phyloP scores from a whole-genome alignment of 1,284 basidiomycete genomes.

The Trametes versicolor region DNA sequence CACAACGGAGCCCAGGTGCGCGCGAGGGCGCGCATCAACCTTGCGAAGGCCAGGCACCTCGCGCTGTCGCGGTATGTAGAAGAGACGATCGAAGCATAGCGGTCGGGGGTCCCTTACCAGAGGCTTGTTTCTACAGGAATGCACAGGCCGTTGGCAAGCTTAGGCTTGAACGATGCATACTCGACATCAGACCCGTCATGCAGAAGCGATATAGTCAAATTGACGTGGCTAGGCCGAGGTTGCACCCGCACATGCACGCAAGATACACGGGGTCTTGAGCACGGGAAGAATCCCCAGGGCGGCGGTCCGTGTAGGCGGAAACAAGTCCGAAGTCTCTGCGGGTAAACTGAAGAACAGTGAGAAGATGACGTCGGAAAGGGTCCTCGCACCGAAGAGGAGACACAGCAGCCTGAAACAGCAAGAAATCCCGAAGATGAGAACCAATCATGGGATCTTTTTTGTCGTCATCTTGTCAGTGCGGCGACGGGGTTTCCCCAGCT shows the following conservation, averaged over 20 bases:
- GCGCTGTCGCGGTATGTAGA: background rate
- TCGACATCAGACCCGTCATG: too few relatives aligned
- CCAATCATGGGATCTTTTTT: background rate
- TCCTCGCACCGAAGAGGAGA: background rate
- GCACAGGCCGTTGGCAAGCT: too few relatives aligned
- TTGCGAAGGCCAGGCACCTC: slow-evolving; percentile 1
- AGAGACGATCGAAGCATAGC: background rate
- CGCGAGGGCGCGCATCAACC: slow-evolving; percentile 7
- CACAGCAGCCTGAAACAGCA: background rate
- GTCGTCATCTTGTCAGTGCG: slow-evolving; percentile 10
- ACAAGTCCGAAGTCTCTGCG: slow-evolving; percentile 4
- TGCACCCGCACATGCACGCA: background rate
- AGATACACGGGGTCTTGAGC: background rate
- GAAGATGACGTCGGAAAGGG: slow-evolving; percentile 1
- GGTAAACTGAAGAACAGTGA: background rate
- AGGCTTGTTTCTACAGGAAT: background rate
- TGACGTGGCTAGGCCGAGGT: slow-evolving; percentile 7
- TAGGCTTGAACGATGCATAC: background rate
- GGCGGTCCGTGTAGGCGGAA: background rate
- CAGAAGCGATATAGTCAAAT: background rate
- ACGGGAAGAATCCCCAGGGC: background rate
- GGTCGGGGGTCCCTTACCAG: too few relatives aligned
- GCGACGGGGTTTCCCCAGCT: background rate
- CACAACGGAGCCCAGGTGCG: background rate
- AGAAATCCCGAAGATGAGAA: background rate